Evolutionary conservation across 1,139 yeast species (phyloP), one percentile per base, ranked within the genome.

Genomic region (Protomyces gravidus): DNA sequence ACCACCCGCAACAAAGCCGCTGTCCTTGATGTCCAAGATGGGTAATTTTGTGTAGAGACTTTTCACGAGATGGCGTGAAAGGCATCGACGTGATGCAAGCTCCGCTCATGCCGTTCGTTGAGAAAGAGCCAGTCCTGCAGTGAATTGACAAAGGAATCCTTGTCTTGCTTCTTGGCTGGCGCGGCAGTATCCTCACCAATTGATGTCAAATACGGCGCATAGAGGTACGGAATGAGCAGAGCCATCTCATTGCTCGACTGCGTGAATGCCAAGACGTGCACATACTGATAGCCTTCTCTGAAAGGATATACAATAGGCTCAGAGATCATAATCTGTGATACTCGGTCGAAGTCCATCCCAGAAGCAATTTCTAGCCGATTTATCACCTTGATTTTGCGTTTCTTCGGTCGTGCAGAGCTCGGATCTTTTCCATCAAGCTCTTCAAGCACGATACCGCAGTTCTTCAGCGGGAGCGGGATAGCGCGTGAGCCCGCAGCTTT

Each of bases 261-360:
- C 9, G 59, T 55, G 26, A 55, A 55, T 3, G 53, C 53, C 46
- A 55, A 30, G 33, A 55, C 59, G 26, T 55, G 59, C 4, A 55
- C 45, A 23, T 55, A 55, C 17, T 17, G 21, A 13, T 49, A 55
- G 26, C 53, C 59, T 15, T 21, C 33, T 27, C 40, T 39, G 42
- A n/a, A 40, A 7, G 59, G 59, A 30, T 55, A 55, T 3, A 39
- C 53, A 9, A 48, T 11, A n/a, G 59, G 59, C 23, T 48, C 53
- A 3, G 53, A 48, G 7, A 55, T 40, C 59, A 55, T 55, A 25
- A 55, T 48, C 15, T 55, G 59, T 45, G 40, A 30, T 19, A 55
- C 49, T 25, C 40, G 42, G 3, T 26, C 15, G 28, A 55, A 48
- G 33, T 55, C 59, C 59, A 55, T 55, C 17, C 53, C 59, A 11